Percentiles rank a stretch among this genome's conserved stretches.
phyloP scores from a whole-genome alignment of 768 basidiomycete genomes.

The Auriculariales sp. region DNA sequence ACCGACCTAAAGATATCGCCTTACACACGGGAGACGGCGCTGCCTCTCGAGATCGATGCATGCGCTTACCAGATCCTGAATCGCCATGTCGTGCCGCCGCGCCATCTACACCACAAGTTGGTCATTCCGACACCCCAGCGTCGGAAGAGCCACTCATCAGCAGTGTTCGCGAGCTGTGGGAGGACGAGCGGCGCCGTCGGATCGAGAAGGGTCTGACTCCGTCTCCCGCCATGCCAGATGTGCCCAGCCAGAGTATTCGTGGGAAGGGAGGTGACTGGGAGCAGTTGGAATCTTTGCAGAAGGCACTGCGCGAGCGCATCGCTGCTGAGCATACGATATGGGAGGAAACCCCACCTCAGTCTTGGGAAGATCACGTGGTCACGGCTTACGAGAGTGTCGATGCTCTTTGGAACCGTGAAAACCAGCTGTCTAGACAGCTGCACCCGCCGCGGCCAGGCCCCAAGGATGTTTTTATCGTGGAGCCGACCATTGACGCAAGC shows the following conservation, averaged over 20 bases:
- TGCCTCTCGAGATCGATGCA: slow-evolving; percentile 73
- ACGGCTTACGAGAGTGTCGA: slow-evolving; percentile 85
- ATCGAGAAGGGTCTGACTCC: slow-evolving; percentile 50
- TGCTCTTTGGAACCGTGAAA: slow-evolving; percentile 62
- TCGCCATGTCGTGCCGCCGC: slow-evolving; percentile 41
- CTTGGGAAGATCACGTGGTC: slow-evolving; percentile 68
- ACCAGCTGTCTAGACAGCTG: slow-evolving; percentile 21
- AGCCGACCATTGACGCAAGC: slow-evolving; percentile 37
- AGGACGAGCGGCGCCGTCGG: slow-evolving; percentile 78
- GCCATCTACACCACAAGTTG: slow-evolving; percentile 50
- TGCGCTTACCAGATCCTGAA: slow-evolving; percentile 77
- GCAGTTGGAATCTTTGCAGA: slow-evolving; percentile 63
- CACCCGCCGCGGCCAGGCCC: slow-evolving; percentile 2
- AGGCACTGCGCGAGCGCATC: slow-evolving; percentile 50
- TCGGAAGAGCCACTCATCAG: slow-evolving; percentile 63
- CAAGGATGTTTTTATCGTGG: slow-evolving; percentile 8
- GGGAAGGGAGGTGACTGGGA: slow-evolving; percentile 48
- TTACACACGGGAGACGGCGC: slow-evolving; percentile 49
- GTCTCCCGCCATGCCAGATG: slow-evolving; percentile 57
- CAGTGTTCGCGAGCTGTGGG: slow-evolving; percentile 90
- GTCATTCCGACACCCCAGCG: slow-evolving; percentile 39
- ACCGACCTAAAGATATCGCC: slow-evolving; percentile 29
- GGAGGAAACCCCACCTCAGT: slow-evolving; percentile 13
- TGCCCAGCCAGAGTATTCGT: slow-evolving; percentile 50
- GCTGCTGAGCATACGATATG: slow-evolving; percentile 24